Base-by-base conservation (phyloP, 495 filamentous ascomycete genomes). In the Neurospora hispaniola region DNA sequence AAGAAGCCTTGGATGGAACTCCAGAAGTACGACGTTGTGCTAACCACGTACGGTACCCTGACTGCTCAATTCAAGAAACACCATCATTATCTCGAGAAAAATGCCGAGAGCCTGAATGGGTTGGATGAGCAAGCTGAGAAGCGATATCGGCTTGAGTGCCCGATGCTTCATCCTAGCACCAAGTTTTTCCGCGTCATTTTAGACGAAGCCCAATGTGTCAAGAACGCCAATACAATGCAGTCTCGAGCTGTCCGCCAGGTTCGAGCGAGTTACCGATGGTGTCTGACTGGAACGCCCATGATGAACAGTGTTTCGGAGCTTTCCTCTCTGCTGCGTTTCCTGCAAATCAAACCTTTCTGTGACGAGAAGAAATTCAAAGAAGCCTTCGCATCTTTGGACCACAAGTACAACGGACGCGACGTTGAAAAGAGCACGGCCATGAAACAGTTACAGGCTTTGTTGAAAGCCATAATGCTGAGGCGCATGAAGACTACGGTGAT, bases 201-300 rank as follows among this genome's bases (percentile, higher is more conserved):
- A 38, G 94, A 97, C 75, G 96, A 99, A 82, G 94, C 96, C 1
- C 96, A 99, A 74, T 93, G 88, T 77, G 94, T 98, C 85, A 98
- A 97, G 82, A 97, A 97, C 76, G 90, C 88, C 73, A 84, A 81
- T 38, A 92, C 94, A 1, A 89, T 91, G 73, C 81, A 86, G 16
- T 88, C 92, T 0, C 82, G 84, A 70, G 95, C 88, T 8, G 89
- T 88, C 38, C 88, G 82, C 76, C 76, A 82, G 8, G 84, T 98
- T 9, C 80, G 88, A 68, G 82, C 92, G 18, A 87, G 82, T 40
- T 89, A 92, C 75, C 84, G 96, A 20, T 91, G 94, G 81, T 97
- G 93, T 77, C 89, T 99, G 81, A 96, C 92, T 12, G 96, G 96
- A 8, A 98, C 94, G 0, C 96, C 96, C 0, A 96, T 97, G 90